Conservation (phyloP, 441 rosid genomes). For the Pelargonium citronellum region DNA sequence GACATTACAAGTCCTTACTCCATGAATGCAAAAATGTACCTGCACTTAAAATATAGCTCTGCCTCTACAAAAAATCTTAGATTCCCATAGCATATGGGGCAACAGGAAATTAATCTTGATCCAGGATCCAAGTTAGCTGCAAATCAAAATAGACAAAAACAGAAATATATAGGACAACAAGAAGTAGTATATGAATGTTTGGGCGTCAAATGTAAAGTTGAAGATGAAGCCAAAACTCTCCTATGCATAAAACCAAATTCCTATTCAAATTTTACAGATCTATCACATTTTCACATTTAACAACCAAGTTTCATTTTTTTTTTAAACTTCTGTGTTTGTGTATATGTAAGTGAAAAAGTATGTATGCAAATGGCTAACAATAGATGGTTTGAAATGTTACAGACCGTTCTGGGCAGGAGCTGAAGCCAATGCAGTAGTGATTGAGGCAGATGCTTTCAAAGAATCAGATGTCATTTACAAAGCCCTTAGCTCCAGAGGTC, state of each 20-base stretch:
- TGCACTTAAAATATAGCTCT: too few species aligned
- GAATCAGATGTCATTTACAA: slow-evolving; percentile 76
- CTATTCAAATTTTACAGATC: neutral
- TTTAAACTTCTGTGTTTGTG: too few species aligned
- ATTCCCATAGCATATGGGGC: too few species aligned
- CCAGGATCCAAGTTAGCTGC: too few species aligned
- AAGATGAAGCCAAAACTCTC: neutral
- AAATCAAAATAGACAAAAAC: too few species aligned
- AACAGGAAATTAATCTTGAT: too few species aligned
- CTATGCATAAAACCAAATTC: neutral
- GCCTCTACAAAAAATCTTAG: too few species aligned
- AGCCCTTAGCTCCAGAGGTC: slow-evolving; percentile 69
- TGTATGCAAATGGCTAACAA: neutral
- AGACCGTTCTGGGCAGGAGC: slow-evolving; percentile 79
- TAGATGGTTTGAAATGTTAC: slow-evolving; percentile 14
- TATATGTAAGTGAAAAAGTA: neutral
- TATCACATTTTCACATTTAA: neutral
- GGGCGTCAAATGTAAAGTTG: neutral
- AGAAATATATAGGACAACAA: too few species aligned
- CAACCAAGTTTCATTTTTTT: too few species aligned
- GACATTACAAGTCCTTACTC: too few species aligned
- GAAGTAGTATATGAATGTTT: too few species aligned
- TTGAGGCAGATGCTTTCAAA: slow-evolving; percentile 92
- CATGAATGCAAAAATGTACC: too few species aligned
- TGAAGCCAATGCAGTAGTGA: slow-evolving; percentile 52